Conservation (phyloP, 495 filamentous ascomycete species). For the Penicillium pulvis region DNA sequence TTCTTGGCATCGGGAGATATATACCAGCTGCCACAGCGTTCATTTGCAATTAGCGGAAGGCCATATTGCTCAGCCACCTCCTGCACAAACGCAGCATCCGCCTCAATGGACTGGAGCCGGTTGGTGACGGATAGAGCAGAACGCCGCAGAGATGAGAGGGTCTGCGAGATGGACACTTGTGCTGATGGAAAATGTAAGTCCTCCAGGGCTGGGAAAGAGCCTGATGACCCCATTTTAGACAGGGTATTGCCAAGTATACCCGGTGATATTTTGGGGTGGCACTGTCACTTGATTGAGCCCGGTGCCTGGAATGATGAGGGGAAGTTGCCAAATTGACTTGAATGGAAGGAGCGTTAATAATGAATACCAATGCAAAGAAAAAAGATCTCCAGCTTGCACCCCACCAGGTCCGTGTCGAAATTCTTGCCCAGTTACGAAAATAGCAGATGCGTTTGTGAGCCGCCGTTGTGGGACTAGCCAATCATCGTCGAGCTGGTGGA, state of each 20-base stretch:
- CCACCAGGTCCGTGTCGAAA: neutral
- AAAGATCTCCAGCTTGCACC: slow-evolving; percentile 4
- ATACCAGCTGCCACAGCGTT: slow-evolving; percentile 96
- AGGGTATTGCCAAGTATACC: slow-evolving; percentile 10
- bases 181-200: slow-evolving; percentile 48
- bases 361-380: neutral
- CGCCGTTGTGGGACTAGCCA: slow-evolving; percentile 10
- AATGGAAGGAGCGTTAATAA: neutral
- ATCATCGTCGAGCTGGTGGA: slow-evolving; percentile 6
- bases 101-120: slow-evolving; percentile 71
- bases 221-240: slow-evolving; percentile 20
- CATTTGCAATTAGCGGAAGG: slow-evolving; percentile 89
- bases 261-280: slow-evolving; percentile 15
- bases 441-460: slow-evolving; percentile 17
- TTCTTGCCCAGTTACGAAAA: slow-evolving; percentile 15
- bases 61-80: slow-evolving; percentile 52
- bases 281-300: slow-evolving; percentile 6
- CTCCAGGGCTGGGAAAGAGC: slow-evolving; percentile 40
- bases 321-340: neutral
- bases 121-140: slow-evolving; percentile 78
- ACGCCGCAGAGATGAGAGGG: slow-evolving; percentile 60
- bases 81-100: slow-evolving; percentile 68
- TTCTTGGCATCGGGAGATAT: slow-evolving; percentile 65
- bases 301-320: neutral
- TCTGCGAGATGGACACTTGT: slow-evolving; percentile 45